Base-by-base conservation (phyloP, 305 asterid genomes). In the Fraxinus sp. region DNA sequence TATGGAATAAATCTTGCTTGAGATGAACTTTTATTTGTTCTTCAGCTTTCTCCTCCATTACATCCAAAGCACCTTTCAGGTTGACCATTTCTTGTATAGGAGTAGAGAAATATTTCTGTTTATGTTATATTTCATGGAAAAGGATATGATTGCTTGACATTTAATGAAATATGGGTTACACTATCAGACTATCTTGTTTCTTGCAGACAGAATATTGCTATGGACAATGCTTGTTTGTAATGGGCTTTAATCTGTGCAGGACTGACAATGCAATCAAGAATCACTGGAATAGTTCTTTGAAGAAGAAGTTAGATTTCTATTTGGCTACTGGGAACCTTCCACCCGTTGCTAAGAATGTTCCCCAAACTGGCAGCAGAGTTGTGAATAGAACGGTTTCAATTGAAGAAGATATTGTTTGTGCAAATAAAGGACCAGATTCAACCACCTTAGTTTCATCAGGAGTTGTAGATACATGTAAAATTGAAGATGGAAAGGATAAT, bases 221-320 rank as follows among this genome's bases (percentile, higher is more conserved):
- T 70, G 43, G 52, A 35, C 79, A 79, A 77, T 68, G 20, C 75
- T 68, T 11, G 37, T 77, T 52, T 75, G 32, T 83, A 77, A 86
- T 82, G 72, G 79, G 75, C 82, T 81, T 73, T 35, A 26, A 79
- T 73, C 74, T 59, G 36, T 85, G 87, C 95, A 96, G 99, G 93
- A 94, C 99, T 32, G 98, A 96, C 83, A 96, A 96, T 87, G 94
- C 98, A 85, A 94, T 96, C 89, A 96, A 96, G 95, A 96, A 96
- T 90, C 99, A 96, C 86, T 96, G 99, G 99, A 96, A 96, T 83
- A 96, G 98, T 89, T 94, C 98, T 84, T 84, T 96, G 85, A 96
- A 92, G 91, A 96, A 96, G 90, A 96, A 94, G 91, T 81, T 88
- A 18, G 98, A 96, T 85, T 91, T 94, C 89, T 95, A 93, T 89